Evolutionary conservation across 2,329 filamentous ascomycete species (phyloP).

Genomic region (Thelonectria discophora): DNA sequence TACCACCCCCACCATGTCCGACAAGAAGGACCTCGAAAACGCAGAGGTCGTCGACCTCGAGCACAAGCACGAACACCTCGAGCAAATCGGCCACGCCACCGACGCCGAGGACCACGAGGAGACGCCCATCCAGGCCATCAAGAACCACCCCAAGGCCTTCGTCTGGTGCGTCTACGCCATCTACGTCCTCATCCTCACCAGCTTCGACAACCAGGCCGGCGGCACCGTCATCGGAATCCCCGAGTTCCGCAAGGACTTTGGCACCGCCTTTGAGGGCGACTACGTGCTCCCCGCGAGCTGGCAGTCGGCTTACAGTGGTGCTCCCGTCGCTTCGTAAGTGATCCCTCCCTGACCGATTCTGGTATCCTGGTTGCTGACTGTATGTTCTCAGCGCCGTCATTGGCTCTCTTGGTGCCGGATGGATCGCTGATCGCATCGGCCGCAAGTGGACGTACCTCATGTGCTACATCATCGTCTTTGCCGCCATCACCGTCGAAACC

Average conservation of each 20-base stretch:
- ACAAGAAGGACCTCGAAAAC: constrained; percentile 19
- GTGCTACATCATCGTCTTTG: constrained; percentile 27
- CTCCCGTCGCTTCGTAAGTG: constrained; percentile 32
- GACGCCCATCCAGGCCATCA: constrained; percentile 25
- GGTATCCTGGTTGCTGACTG: too few relatives aligned
- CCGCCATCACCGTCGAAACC: constrained; percentile 31
- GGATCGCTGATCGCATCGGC: constrained; percentile 28
- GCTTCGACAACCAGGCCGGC: constrained; percentile 33
- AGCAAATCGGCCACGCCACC: constrained; percentile 26
- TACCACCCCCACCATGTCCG: constrained; percentile 15
- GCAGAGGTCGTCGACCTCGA: constrained; percentile 25
- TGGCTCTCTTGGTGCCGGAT: constrained; percentile 29
- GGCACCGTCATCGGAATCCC: constrained; percentile 30
- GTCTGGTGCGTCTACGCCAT: constrained; percentile 34
- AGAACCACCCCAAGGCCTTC: constrained; percentile 26
- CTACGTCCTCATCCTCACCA: constrained; percentile 30
- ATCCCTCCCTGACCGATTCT: too few relatives aligned
- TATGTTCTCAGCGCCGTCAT: constrained; percentile 24
- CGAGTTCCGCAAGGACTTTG: constrained; percentile 35
- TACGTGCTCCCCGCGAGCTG: constrained; percentile 31
- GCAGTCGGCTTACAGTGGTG: constrained; percentile 35
- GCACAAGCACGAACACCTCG: constrained; percentile 27
- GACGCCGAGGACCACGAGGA: constrained; percentile 30
- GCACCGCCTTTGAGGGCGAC: constrained; percentile 18
- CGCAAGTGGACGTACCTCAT: constrained; percentile 31